Base-by-base conservation (phyloP, 2,329 filamentous ascomycete genomes). In the Aureobasidium pullulans region DNA sequence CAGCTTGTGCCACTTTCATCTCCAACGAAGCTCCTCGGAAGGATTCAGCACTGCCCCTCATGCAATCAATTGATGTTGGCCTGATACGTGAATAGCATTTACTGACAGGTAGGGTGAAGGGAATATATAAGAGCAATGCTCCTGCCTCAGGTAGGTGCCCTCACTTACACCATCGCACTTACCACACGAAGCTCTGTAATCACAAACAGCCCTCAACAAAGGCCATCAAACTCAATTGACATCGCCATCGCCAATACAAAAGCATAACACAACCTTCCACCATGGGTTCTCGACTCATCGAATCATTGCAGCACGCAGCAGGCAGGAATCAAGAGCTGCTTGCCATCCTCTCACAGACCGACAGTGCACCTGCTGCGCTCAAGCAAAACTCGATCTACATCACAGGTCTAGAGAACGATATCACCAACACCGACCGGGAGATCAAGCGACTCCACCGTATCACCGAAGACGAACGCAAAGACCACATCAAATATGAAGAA, bases 401-500 rank as follows among this genome's bases (percentile, higher is more conserved):
- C 34, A 62, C 64, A 5, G 76, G 81, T 59, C 73, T 84, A 8
- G 69, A 79, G 29, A 63, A 63, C 7, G 72, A 81, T 56, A 70
- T 79, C 34, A 48, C 57, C 0, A 63, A 65, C 1, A 71, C 73
- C 0, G 68, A 76, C 57, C 69, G 71, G 44, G 70, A 71, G 42
- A 69, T 82, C n/a, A 60, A 64, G 4, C 62, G 66, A 2, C 69
- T 81, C 6, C 73, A 78, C 31, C 53, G 59, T 2, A 71, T 73
- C 53, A 77, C 79, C 6, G 70, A 72, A 23, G 73, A 76, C 59
- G 79, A 83, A 65, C 74, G 78, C 43, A 76, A 76, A 48, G 79
- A 81, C 13, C 80, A 83, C 62, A 72, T 79, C 57, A 77, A 75
- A 57, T 81, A 82, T 66, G 77, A 79, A 58, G 77, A 82, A 69